Base-by-base conservation (phyloP, 306 rosid species). In the Pyrus pyrifolia region DNA sequence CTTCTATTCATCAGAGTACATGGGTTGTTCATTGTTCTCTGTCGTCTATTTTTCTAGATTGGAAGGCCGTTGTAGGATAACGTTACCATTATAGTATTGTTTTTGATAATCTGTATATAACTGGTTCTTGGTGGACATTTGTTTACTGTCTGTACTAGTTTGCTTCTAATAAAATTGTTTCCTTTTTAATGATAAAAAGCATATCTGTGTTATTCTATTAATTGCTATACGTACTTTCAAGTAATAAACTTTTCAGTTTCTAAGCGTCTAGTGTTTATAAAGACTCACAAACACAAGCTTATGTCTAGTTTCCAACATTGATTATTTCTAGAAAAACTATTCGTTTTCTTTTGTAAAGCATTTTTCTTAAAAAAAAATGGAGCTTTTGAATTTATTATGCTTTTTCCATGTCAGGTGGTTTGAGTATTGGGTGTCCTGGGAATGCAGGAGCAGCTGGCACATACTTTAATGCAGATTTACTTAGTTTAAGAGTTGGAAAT, bases 381-480 rank as follows among this genome's bases (percentile, higher is more conserved):
- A 71, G 55, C 61, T 74, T 81, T 78, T 52, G 44, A 51, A 60
- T 42, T 64, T 72, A 75, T 71, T n/a, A 70, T 38, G 66, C 68
- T 76, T 85, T 74, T 86, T 38, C 80, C 83, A 76, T 84, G 67
- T 67, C 88, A 95, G 98, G 98, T 67, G 98, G 98, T 71, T 80
- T 80, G 82, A 95, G 98, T 87, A 87, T 88, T 81, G 97, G 98
- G 73, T 95, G 98, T 83, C 89, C 91, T 76, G 86, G 89, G 74
- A 95, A 95, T 87, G 87, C 97, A 78, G 97, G 98, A 83, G 98
- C 98, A 42, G 97, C 98, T 68, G 98, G 98, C 79, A 95, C 98
- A 27, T 95, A 88, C 86, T 95, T 92, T 82, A 95, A 95, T 82
- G 93, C 93, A 55, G 91, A 90, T 86, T 88, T 95, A 81, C 89